Base-by-base conservation (phyloP, 768 basidiomycete species). In the Lanmaoa pseudosensibilis region DNA sequence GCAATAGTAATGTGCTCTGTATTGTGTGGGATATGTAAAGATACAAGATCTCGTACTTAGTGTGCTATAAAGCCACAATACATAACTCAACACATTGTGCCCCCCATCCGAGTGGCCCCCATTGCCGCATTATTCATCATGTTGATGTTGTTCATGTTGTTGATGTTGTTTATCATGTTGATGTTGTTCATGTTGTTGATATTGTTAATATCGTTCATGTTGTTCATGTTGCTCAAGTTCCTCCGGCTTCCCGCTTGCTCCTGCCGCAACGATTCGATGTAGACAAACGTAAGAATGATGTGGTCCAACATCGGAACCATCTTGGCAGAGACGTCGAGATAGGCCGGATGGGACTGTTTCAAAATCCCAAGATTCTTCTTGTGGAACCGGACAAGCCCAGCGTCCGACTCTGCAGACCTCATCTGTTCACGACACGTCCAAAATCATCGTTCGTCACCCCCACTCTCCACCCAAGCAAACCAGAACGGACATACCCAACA, bases 261-360 rank as follows among this genome's bases (percentile, higher is more conserved):
- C 38, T 54, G 32, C 53, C 65, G 62, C 51, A 69, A 46, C n/a
- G 34, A 55, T 47, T 69, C 67, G 0, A 60, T n/a, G 23, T 60
- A 68, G 40, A 65, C 33, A 41, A 69, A 72, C 1, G 69, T 71
- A 41, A 71, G 54, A 18, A 71, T 58, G 48, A 70, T 40, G 12
- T 64, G 56, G 52, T 72, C 70, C 53, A 67, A 25, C 52, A 72
- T 65, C 38, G 52, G 27, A 30, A 56, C 58, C 11, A 52, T 60
- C 4, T 47, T 37, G 1, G 56, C 36, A 32, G 66, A 59, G 18
- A 72, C 54, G 15, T 63, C 13, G 18, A 71, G 56, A 27, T 72
- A 71, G 0, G 65, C 60, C 5, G 66, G 63, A 46, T 70, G 66
- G 0, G 62, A 23, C 8, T 16, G 49, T 33, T 61, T 64, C 18